Base-by-base conservation (phyloP, 2,329 filamentous ascomycete species). In the Aureobasidium musti region DNA sequence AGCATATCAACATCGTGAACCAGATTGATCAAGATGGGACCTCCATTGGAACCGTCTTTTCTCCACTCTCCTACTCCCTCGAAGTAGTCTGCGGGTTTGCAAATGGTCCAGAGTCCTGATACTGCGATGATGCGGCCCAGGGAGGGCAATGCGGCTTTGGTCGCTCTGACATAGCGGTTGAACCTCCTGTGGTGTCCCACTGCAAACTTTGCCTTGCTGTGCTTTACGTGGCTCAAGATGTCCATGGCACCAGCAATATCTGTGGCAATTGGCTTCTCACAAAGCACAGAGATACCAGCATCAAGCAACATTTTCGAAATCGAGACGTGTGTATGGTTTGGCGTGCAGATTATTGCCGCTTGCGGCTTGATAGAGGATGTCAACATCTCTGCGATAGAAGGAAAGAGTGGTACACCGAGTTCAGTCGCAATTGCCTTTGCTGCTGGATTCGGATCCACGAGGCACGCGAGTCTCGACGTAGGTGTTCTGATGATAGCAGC, bases 1-100 rank as follows among this genome's bases (percentile, higher is more conserved):
- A 88, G 75, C 0, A 86, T 74, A 68, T 87, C 86, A 45, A 87
- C 76, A 59, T 88, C 86, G 70, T 88, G 85, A n/a, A 87, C 80
- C 50, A 87, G 75, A 70, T 87, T 88, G 68, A 87, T 87, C 2
- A 83, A 75, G 8, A 87, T 75, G 0, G 82, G 80, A 0, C 84
- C 85, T 23, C 73, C 72, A 1, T 81, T 82, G 4, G 33, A 26
- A 2, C 77, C 72, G 2, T 74, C 71, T 7, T 79, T 77, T 17
- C 83, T 79, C 84, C 85, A 87, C 45, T 80, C 79, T 0, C 76
- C 75, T 0, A 80, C 80, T 0, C 78, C 69, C 1, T 79, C 76
- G 68, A 84, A 87, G 74, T 87, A 88, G 0, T 75, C 66, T 0
- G 71, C 54, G 0, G 84, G 83, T 68, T 88, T 87, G 67, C 76